phyloP scores from a whole-genome alignment of 73 alveolate species.

The Chromera velia region DNA sequence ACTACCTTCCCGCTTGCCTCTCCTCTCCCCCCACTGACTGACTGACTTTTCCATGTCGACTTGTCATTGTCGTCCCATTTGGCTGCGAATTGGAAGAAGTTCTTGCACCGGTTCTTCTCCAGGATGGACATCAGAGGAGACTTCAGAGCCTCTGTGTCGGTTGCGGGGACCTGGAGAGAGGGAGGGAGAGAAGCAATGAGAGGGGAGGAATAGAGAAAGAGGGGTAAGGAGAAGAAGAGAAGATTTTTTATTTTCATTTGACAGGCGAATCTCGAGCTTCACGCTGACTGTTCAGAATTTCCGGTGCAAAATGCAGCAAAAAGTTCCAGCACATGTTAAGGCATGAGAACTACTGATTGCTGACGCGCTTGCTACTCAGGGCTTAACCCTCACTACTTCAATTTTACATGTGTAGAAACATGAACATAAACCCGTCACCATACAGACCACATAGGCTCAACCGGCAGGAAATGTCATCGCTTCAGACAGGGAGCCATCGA shows the following conservation, averaged over 20 bases:
- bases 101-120: constrained; percentile 90
- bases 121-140: constrained; percentile 92
- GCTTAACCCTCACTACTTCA: too few relatives aligned
- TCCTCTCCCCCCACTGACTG: too few relatives aligned
- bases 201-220: background rate
- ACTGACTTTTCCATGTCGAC: constrained; percentile 58
- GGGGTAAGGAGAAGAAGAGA: background rate
- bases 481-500: too few relatives aligned
- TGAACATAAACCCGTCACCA: too few relatives aligned
- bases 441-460: too few relatives aligned
- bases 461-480: too few relatives aligned
- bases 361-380: too few relatives aligned
- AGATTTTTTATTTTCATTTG: background rate
- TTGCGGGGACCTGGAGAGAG: constrained; percentile 90
- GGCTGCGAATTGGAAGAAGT: constrained; percentile 80
- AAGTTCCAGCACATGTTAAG: too few relatives aligned
- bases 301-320: too few relatives aligned
- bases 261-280: background rate
- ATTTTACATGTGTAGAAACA: too few relatives aligned
- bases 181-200: constrained; percentile 21
- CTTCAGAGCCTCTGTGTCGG: constrained; percentile 86
- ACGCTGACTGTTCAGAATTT: background rate
- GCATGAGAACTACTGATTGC: too few relatives aligned
- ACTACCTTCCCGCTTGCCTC: too few relatives aligned
- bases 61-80: constrained; percentile 69